Evolutionary conservation across 345 rosid genomes (phyloP).

Genomic region (Linum usitatissimum): DNA sequence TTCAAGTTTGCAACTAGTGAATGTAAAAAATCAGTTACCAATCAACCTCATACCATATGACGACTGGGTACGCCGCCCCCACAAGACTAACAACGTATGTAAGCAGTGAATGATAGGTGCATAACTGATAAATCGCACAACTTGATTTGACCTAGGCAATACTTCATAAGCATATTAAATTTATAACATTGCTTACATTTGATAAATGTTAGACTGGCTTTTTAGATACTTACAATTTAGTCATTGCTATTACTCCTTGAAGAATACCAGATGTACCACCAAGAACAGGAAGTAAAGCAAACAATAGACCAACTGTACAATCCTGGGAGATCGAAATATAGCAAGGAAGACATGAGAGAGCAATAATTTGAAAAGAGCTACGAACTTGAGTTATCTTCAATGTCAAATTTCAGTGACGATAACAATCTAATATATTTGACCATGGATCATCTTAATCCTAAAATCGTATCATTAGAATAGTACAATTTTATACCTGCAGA

Average conservation of each 20-base stretch:
- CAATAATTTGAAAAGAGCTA: background rate
- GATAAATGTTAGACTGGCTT: conserved; percentile 36
- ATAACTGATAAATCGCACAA: background rate
- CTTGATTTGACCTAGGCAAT: background rate
- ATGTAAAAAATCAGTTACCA: too few relatives aligned
- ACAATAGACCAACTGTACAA: conserved; percentile 85
- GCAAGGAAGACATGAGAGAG: conserved; percentile 9
- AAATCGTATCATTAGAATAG: background rate
- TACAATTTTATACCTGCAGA: conserved; percentile 46
- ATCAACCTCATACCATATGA: too few relatives aligned
- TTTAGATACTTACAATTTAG: conserved; percentile 48
- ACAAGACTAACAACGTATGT: background rate
- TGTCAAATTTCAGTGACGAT: background rate
- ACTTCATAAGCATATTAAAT: background rate
- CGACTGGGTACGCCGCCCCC: too few relatives aligned
- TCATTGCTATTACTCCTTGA: conserved; percentile 76
- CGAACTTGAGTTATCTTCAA: conserved; percentile 1
- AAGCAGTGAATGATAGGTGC: background rate
- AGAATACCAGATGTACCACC: conserved; percentile 82
- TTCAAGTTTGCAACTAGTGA: too few relatives aligned
- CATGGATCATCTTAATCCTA: background rate
- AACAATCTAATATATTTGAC: background rate
- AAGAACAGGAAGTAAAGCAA: conserved; percentile 91
- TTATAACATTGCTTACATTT: background rate
- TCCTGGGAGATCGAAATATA: conserved; percentile 36